Conservation (phyloP, 1,284 basidiomycete species). For the Ganoderma lingzhi region DNA sequence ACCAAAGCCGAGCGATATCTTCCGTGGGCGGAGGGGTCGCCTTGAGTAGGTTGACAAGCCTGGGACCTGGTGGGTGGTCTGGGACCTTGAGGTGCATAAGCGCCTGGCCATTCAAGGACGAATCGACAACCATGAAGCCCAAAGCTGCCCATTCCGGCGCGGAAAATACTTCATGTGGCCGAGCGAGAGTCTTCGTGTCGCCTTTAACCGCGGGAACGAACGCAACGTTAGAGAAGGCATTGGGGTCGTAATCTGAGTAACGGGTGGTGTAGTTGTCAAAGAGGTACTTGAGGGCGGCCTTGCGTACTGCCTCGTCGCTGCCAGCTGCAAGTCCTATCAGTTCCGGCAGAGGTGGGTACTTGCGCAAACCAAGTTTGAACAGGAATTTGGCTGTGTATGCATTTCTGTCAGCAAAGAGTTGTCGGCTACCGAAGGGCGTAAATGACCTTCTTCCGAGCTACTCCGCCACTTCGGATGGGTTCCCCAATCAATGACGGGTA, state of each 20-base stretch:
- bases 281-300: constrained; percentile 79
- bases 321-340: constrained; percentile 76
- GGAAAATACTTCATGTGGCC: constrained; percentile 75
- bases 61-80: constrained; percentile 75
- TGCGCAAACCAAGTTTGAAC: constrained; percentile 80
- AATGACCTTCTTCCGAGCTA: constrained; percentile 83
- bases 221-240: constrained; percentile 61
- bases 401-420: not conserved
- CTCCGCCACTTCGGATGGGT: constrained; percentile 78
- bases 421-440: not conserved
- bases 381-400: constrained; percentile 78
- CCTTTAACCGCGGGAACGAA: constrained; percentile 84
- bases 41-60: constrained; percentile 72
- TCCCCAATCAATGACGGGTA: constrained; percentile 93
- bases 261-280: constrained; percentile 71
- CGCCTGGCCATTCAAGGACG: constrained; percentile 62
- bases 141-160: constrained; percentile 76
- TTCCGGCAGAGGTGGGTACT: constrained; percentile 74
- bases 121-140: constrained; percentile 77
- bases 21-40: constrained; percentile 68
- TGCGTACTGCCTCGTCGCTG: constrained; percentile 53
- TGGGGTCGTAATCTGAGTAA: constrained; percentile 72
- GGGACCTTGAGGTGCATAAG: constrained; percentile 76
- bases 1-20: constrained; percentile 71
- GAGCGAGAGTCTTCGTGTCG: constrained; percentile 62